phyloP scores from a whole-genome alignment of 345 rosid genomes.

The Brassica rapa region DNA sequence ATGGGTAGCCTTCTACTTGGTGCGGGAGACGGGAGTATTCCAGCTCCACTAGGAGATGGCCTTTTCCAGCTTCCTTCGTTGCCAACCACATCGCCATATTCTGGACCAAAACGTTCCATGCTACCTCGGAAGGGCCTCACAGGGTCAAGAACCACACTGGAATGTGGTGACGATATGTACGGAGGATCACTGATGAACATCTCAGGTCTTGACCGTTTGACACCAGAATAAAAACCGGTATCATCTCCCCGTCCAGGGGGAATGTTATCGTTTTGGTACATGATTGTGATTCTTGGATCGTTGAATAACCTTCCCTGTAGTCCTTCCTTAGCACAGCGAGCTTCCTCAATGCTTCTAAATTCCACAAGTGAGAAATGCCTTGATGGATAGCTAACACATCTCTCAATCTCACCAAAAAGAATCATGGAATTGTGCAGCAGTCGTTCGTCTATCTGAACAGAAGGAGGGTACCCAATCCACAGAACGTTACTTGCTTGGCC shows the following conservation, averaged over 20 bases:
- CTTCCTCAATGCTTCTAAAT: slow-evolving; percentile 94
- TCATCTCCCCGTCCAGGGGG: slow-evolving; percentile 66
- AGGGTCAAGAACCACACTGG: slow-evolving; percentile 46
- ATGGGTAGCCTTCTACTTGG: slow-evolving; percentile 56
- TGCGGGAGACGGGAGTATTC: slow-evolving; percentile 57
- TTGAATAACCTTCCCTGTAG: slow-evolving; percentile 89
- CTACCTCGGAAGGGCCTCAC: slow-evolving; percentile 53
- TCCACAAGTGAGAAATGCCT: slow-evolving; percentile 89
- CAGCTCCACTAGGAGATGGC: slow-evolving; percentile 63
- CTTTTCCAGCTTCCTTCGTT: slow-evolving; percentile 62
- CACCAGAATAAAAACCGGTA: slow-evolving; percentile 53
- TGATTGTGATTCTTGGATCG: slow-evolving; percentile 85
- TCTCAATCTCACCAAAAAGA: slow-evolving; percentile 96
- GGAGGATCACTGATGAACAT: slow-evolving; percentile 49
- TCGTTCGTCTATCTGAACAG: slow-evolving; percentile 83
- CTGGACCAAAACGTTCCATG: slow-evolving; percentile 56
- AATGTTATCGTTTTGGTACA: slow-evolving; percentile 70
- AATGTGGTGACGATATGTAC: slow-evolving; percentile 46
- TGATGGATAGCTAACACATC: slow-evolving; percentile 79
- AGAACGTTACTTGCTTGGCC: slow-evolving; percentile 82
- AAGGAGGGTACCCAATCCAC: slow-evolving; percentile 95
- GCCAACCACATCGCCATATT: slow-evolving; percentile 52
- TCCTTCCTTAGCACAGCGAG: slow-evolving; percentile 92
- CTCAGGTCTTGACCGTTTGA: slow-evolving; percentile 61
- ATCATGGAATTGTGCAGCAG: slow-evolving; percentile 98